Percentiles rank a stretch among this genome's conserved stretches.
Evolutionary conservation across 352 stramenopile species (phyloP).

Genomic region (Phytopythium cucurbitacearum): DNA sequence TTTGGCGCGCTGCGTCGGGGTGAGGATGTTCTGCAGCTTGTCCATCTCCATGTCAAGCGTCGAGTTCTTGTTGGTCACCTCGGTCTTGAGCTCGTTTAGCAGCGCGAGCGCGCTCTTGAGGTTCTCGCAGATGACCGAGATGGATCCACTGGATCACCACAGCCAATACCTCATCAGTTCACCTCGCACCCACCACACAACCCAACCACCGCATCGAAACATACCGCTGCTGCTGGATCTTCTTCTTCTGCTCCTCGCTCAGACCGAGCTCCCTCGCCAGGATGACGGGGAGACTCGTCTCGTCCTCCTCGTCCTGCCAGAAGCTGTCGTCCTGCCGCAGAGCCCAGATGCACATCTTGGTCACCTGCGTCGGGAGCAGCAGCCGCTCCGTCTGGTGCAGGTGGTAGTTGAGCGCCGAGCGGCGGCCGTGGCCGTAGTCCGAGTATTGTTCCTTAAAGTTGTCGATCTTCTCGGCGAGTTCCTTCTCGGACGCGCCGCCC

Average conservation of each 20-base stretch:
- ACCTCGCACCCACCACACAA: slow-evolving; percentile 2
- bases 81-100: slow-evolving; percentile 84
- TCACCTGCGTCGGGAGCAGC: slow-evolving; percentile 92
- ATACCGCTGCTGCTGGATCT: slow-evolving; percentile 90
- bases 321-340: slow-evolving; percentile 89
- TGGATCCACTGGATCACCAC: slow-evolving; percentile 25
- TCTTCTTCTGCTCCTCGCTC: slow-evolving; percentile 90
- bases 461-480: slow-evolving; percentile 93
- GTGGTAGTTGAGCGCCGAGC: slow-evolving; percentile 86
- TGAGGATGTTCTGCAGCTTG: slow-evolving; percentile 92
- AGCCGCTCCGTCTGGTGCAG: slow-evolving; percentile 93
- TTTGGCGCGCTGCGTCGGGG: slow-evolving; percentile 90
- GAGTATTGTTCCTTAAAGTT: slow-evolving; percentile 93
- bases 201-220: slow-evolving; percentile 6
- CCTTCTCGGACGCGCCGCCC: slow-evolving; percentile 71
- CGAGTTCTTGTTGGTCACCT: slow-evolving; percentile 90
- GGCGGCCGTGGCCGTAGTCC: slow-evolving; percentile 89
- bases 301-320: slow-evolving; percentile 85
- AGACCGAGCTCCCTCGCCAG: slow-evolving; percentile 88
- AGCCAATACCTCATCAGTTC: neutral
- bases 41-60: slow-evolving; percentile 93
- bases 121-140: slow-evolving; percentile 85
- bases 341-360: slow-evolving; percentile 91
- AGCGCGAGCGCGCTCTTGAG: slow-evolving; percentile 84
- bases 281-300: slow-evolving; percentile 88